Conservation (phyloP, 768 basidiomycete species). For the Collybia sp. region DNA sequence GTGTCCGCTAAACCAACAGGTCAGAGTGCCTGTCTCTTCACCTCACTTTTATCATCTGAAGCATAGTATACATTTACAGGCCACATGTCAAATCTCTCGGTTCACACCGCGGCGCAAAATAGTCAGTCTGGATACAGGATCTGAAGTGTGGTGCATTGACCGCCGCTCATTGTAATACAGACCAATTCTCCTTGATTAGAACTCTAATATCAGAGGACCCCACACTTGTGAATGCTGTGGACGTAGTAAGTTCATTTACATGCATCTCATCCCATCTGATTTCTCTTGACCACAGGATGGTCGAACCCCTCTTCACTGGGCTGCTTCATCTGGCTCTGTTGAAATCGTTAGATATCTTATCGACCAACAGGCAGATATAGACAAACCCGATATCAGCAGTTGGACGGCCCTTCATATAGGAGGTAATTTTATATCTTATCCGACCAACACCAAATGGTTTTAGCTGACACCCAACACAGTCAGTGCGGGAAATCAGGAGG, state of each 20-base stretch:
- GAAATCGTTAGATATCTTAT: slow-evolving; percentile 67
- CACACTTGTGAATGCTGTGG: slow-evolving; percentile 53
- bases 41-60: too few relatives aligned
- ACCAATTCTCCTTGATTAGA: slow-evolving; percentile 67
- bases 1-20: too few relatives aligned
- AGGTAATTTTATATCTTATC: slow-evolving; percentile 29
- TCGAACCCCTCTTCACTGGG: slow-evolving; percentile 84
- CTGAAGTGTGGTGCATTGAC: too few relatives aligned
- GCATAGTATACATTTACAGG: not conserved
- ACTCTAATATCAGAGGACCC: slow-evolving; percentile 61
- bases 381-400: slow-evolving; percentile 58
- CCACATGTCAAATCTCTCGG: slow-evolving; percentile 39
- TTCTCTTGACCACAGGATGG: slow-evolving; percentile 48
- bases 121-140: slow-evolving; percentile 27
- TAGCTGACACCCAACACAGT: slow-evolving; percentile 36
- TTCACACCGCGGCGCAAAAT: slow-evolving; percentile 69
- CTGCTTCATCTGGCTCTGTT: slow-evolving; percentile 66
- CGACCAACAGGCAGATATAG: slow-evolving; percentile 65
- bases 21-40: too few relatives aligned
- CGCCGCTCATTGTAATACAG: slow-evolving; percentile 26
- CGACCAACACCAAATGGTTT: slow-evolving; percentile 6
- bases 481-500: slow-evolving; percentile 74
- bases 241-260: slow-evolving; percentile 42
- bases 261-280: not conserved
- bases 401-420: slow-evolving; percentile 84